These are phyloP conservation scores for Trametes maxima DNA, from an alignment of 768 basidiomycete species.

Conservation along the genomic window DNA sequence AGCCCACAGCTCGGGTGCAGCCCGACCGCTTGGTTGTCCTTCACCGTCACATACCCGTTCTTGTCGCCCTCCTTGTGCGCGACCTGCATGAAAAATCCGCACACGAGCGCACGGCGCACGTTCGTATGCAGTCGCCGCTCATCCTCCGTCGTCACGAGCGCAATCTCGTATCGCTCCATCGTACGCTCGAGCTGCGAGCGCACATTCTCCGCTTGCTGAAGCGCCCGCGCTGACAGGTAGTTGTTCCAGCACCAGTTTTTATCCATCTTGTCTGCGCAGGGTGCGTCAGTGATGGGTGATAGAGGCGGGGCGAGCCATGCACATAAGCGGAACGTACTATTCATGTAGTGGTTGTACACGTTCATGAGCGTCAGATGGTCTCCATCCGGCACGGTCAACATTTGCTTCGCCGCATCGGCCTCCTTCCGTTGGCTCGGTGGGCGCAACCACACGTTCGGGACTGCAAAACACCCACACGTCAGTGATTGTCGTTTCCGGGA, in stretches of 20 bases:
- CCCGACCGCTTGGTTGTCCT: conserved; percentile 77
- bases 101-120: conserved; percentile 82
- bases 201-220: conserved; percentile 92
- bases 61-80: conserved; percentile 95
- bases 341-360: conserved; percentile 90
- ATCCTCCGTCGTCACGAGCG: conserved; percentile 70
- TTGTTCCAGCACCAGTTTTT: conserved; percentile 91
- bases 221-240: conserved; percentile 80
- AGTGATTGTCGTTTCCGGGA: neutral
- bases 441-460: conserved; percentile 93
- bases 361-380: conserved; percentile 95
- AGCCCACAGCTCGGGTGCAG: conserved; percentile 89
- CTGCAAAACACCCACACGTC: conserved; percentile 36
- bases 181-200: conserved; percentile 83
- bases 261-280: conserved; percentile 66
- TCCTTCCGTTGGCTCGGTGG: conserved; percentile 87
- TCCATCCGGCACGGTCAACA: conserved; percentile 90
- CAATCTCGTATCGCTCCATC: conserved; percentile 91
- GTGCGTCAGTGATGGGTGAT: neutral
- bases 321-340: conserved; percentile 52
- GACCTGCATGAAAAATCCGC: conserved; percentile 98
- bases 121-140: conserved; percentile 54
- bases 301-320: no score
- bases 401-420: conserved; percentile 89
- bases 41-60: conserved; percentile 76